These are phyloP conservation scores for Elaeis guineensis DNA, from an alignment of 176 grass and related monocot species.

Conservation along the genomic window DNA sequence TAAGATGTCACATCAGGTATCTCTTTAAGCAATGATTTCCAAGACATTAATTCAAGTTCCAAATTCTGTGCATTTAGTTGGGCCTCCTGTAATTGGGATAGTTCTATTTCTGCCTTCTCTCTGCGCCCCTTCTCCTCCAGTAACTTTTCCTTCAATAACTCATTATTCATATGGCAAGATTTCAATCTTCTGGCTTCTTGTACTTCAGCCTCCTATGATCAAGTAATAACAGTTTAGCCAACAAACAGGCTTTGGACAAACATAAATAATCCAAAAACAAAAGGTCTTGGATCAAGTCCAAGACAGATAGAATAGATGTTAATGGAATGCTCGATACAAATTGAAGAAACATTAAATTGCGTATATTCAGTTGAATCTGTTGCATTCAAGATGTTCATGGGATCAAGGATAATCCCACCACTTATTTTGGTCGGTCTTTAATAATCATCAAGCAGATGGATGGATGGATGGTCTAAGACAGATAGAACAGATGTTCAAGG, in stretches of 20 bases:
- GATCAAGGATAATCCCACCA: too few species aligned
- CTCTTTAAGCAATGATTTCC: conserved; percentile 59
- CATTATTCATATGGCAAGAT: conserved; percentile 69
- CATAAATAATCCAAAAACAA: neutral
- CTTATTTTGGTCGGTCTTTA: too few species aligned
- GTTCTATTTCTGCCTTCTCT: conserved; percentile 62
- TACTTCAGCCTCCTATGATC: conserved; percentile 72
- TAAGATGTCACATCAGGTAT: conserved; percentile 79
- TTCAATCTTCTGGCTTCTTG: conserved; percentile 77
- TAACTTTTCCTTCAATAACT: conserved; percentile 88
- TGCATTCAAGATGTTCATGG: too few species aligned
- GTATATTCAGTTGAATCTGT: too few species aligned
- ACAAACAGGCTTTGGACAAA: neutral
- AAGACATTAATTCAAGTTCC: conserved; percentile 75
- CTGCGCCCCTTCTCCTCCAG: conserved; percentile 67
- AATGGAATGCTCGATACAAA: too few species aligned
- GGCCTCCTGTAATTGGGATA: conserved; percentile 64
- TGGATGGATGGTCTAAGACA: too few species aligned
- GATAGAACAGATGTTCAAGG: too few species aligned
- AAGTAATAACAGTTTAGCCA: too few species aligned
- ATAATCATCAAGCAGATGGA: too few species aligned
- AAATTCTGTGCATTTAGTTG: conserved; percentile 60
- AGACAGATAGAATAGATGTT: too few species aligned
- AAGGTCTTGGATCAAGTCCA: neutral
- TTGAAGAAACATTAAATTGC: too few species aligned